Percentiles rank a stretch among this genome's conserved stretches.
phyloP scores from a whole-genome alignment of 2,329 filamentous ascomycete genomes.

The Pleurostoma richardsiae region DNA sequence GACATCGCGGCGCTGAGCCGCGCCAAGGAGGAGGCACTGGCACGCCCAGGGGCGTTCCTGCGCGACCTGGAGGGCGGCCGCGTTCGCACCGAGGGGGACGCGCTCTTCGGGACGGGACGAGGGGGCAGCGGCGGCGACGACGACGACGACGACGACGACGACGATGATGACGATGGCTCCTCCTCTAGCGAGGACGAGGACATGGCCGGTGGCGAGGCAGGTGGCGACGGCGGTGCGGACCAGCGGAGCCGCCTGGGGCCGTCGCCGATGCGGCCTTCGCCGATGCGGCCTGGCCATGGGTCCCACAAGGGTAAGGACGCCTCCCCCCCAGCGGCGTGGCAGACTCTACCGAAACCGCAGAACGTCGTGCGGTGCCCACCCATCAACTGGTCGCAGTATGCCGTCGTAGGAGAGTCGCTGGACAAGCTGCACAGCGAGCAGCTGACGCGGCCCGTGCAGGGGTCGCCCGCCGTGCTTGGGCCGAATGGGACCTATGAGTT shows the following conservation, averaged over 20 bases:
- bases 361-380: conserved; percentile 80
- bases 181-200: conserved; percentile 15
- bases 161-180: conserved; percentile 17
- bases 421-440: conserved; percentile 85
- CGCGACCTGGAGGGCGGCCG: conserved; percentile 61
- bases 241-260: neutral
- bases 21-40: conserved; percentile 66
- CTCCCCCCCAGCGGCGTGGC: conserved; percentile 40
- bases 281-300: conserved; percentile 5
- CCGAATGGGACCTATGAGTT: conserved; percentile 45
- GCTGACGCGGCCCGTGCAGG: conserved; percentile 55
- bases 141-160: conserved; percentile 15
- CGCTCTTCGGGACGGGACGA: conserved; percentile 10
- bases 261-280: conserved; percentile 3
- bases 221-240: conserved; percentile 17
- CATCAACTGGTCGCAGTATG: conserved; percentile 93
- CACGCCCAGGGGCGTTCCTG: conserved; percentile 67
- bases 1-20: conserved; percentile 69
- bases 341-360: conserved; percentile 69
- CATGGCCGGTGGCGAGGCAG: conserved; percentile 19
- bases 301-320: conserved; percentile 5
- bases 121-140: conserved; percentile 23
- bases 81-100: conserved; percentile 36
- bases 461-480: conserved; percentile 38
- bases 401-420: conserved; percentile 77